These are phyloP conservation scores for Linnemannia elongata DNA, from an alignment of 192 early-diverging fungal genomes.

Conservation along the genomic window DNA sequence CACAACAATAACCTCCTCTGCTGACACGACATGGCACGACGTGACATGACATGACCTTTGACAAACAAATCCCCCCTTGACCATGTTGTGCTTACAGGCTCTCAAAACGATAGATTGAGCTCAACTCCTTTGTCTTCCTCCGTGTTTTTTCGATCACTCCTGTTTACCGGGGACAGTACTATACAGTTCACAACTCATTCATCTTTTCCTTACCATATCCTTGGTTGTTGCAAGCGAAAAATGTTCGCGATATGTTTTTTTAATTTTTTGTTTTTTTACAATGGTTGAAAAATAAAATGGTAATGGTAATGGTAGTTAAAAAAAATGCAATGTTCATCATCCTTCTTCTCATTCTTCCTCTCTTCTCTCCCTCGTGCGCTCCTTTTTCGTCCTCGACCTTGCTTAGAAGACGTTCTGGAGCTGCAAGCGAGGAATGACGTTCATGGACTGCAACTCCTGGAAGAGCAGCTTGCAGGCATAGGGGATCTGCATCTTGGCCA, in stretches of 20 bases:
- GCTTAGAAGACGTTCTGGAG: slow-evolving; percentile 58
- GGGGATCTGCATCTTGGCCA: slow-evolving; percentile 94
- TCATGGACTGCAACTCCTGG: slow-evolving; percentile 98
- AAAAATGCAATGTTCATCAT: not conserved
- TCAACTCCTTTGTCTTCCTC: too few relatives aligned
- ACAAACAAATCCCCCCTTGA: too few relatives aligned
- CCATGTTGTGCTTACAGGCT: too few relatives aligned
- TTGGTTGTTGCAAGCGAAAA: not conserved
- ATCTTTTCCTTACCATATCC: too few relatives aligned
- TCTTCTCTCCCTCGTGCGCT: not conserved
- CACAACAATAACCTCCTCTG: too few relatives aligned
- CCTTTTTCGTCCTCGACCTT: not conserved
- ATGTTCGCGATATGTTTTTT: not conserved
- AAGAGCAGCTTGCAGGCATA: slow-evolving; percentile 98
- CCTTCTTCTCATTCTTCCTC: not conserved
- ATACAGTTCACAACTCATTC: too few relatives aligned
- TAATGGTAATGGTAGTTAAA: not conserved
- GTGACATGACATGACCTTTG: too few relatives aligned
- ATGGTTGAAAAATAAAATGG: not conserved
- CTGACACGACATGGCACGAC: too few relatives aligned
- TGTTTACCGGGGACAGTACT: too few relatives aligned
- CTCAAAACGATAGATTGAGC: too few relatives aligned
- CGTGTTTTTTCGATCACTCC: too few relatives aligned
- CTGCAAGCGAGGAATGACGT: slow-evolving; percentile 79
- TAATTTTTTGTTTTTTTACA: slow-evolving; percentile 8